phyloP scores from a whole-genome alignment of 768 basidiomycete species.

The Termitomyces sp. region DNA sequence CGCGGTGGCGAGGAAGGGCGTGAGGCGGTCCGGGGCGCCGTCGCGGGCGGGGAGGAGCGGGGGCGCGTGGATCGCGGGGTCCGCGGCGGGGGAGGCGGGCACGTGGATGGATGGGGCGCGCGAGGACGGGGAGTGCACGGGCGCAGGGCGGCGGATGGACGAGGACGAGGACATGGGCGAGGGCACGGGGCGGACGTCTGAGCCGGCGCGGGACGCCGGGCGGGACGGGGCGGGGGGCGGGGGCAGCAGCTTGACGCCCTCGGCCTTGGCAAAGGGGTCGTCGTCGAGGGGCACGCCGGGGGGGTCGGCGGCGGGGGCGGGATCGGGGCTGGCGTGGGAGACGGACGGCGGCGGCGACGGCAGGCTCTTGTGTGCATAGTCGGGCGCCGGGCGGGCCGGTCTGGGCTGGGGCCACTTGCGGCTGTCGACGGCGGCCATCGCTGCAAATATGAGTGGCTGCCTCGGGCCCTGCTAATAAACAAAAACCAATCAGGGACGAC shows the following conservation, averaged over 20 bases:
- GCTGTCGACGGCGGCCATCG: constrained; percentile 37
- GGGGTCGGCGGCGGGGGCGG: constrained; percentile 6
- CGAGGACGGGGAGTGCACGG: not conserved
- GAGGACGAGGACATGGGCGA: too few species aligned
- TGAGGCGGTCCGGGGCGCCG: constrained; percentile 26
- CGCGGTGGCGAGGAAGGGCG: constrained; percentile 48
- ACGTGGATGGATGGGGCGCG: not conserved
- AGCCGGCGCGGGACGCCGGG: too few species aligned
- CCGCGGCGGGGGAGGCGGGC: not conserved
- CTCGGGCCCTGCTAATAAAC: too few species aligned
- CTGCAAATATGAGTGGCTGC: constrained; percentile 61
- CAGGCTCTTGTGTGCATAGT: too few species aligned
- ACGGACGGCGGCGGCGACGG: too few species aligned
- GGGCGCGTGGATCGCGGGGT: constrained; percentile 17
- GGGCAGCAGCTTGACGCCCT: constrained; percentile 44
- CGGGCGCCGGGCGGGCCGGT: too few species aligned
- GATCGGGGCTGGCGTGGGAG: not conserved
- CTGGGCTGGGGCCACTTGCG: constrained; percentile 7
- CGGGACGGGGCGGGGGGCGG: too few species aligned
- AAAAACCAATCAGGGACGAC: too few species aligned
- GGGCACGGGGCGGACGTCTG: too few species aligned
- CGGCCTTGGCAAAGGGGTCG: constrained; percentile 52
- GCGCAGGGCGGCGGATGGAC: too few species aligned
- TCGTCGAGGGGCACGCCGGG: constrained; percentile 38
- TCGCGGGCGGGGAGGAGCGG: constrained; percentile 23